Evolutionary conservation across 495 filamentous ascomycete species (phyloP).

Genomic region (Aspergillus asperescens): DNA sequence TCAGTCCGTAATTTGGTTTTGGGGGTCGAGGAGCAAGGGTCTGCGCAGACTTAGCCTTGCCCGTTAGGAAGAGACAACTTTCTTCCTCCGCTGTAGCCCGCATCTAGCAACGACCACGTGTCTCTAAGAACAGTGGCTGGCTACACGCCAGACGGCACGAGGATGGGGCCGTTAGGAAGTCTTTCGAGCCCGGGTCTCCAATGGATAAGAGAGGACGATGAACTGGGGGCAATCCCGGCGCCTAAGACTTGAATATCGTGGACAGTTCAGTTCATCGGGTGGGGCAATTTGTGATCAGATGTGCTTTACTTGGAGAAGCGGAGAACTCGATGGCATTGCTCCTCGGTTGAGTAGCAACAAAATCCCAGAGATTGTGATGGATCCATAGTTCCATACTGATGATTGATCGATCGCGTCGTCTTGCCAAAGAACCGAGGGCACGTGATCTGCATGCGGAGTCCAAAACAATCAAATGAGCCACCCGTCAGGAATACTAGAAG

Average conservation of each 20-base stretch:
- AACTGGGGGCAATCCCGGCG: slow-evolving; percentile 3
- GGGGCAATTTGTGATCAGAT: not conserved
- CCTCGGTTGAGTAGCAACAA: not conserved
- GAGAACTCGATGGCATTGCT: not conserved
- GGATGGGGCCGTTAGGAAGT: not conserved
- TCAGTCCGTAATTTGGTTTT: not conserved
- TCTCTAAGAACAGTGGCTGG: slow-evolving; percentile 3
- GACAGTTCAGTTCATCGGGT: not conserved
- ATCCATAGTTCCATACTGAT: too few species aligned
- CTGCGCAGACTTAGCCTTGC: not conserved
- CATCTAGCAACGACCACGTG: slow-evolving; percentile 22
- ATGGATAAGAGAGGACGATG: not conserved
- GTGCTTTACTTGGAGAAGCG: not conserved
- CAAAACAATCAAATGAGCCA: too few species aligned
- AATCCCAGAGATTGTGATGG: too few species aligned
- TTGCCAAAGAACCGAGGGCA: too few species aligned
- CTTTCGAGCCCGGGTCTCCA: slow-evolving; percentile 4
- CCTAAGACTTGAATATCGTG: slow-evolving; percentile 6
- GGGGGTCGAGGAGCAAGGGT: not conserved
- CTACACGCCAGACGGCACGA: slow-evolving; percentile 20
- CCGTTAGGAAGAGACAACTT: not conserved
- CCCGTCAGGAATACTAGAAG: too few species aligned
- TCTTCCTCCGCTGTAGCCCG: slow-evolving; percentile 12
- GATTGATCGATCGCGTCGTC: not conserved
- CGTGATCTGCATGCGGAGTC: too few species aligned